Evolutionary conservation across 495 filamentous ascomycete species (phyloP), one percentile per base, ranked within the genome.

Genomic region (Monascus purpureus): DNA sequence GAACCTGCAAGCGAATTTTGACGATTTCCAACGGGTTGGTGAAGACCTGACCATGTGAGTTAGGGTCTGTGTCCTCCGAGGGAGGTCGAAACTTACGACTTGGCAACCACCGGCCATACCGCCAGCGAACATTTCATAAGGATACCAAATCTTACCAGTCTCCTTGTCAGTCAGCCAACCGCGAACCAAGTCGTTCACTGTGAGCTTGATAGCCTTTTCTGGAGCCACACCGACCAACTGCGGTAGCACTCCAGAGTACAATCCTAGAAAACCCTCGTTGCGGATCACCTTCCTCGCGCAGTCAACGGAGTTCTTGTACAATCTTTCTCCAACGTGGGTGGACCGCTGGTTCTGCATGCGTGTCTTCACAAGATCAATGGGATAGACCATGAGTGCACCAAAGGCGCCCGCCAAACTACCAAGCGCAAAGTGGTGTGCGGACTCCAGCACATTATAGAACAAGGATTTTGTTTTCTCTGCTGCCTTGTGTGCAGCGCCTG

Each of bases 121-220:
- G 75, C 92, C 90, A 39, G 90, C 81, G 11, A 97, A 33, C 24
- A 97, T 42, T 58, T 97, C 90, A 40, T 73, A 62, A 11, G 59
- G 53, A 46, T 69, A 65, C 60, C 65, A 67, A 47, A 97, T 94
- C 28, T 78, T 61, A 22, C 78, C 75, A 16, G 72, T 76, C 36
- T 85, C 68, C 49, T 77, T 73, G 43, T 82, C 77, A n/a, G 76
- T 76, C 51, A 81, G 84, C 33, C 67, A 65, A 0, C 72, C 69
- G 47, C 90, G 72, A 2, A 93, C 81, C 23, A 97, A 59, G 47
- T 97, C 92, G 53, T 97, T 97, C 41, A 96, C 85, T 1, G 90
- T 96, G 17, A 97, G 73, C 59, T 97, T 97, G 61, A 97, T 97
- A 32, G 90, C 90, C 63, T 97, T 97, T 57, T 97, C 90, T 8